Percentiles rank a stretch among this genome's conserved stretches.
phyloP scores from a whole-genome alignment of 2,329 filamentous ascomycete species.

The Aspergillus brunneoviolaceus region DNA sequence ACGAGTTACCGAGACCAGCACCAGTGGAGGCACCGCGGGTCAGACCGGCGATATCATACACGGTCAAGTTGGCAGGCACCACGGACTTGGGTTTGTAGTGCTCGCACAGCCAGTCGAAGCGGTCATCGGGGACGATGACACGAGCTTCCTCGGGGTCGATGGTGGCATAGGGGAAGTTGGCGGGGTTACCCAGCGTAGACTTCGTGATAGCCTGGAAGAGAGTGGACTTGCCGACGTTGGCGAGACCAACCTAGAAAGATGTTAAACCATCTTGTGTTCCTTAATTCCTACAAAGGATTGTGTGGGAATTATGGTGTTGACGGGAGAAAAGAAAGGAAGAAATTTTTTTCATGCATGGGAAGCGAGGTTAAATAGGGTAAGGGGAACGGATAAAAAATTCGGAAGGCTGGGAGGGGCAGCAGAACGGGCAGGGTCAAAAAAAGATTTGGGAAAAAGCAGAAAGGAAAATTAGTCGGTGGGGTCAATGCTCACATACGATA shows the following conservation, averaged over 20 bases:
- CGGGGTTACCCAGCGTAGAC: constrained; percentile 93
- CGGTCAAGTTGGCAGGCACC: constrained; percentile 95
- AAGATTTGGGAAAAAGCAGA: constrained; percentile 22
- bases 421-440: neutral
- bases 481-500: constrained; percentile 74
- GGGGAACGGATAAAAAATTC: constrained; percentile 23
- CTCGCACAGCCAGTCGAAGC: constrained; percentile 91
- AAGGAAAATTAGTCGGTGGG: constrained; percentile 30
- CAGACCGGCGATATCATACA: constrained; percentile 97
- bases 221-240: constrained; percentile 99
- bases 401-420: constrained; percentile 24
- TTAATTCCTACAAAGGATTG: constrained; percentile 8
- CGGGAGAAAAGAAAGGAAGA: constrained; percentile 12
- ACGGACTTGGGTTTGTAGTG: constrained; percentile 97
- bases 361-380: constrained; percentile 1
- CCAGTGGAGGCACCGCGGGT: constrained; percentile 95
- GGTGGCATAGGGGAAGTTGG: constrained; percentile 98
- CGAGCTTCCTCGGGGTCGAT: constrained; percentile 98
- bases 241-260: constrained; percentile 77
- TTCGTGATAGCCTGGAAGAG: constrained; percentile 99
- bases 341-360: neutral
- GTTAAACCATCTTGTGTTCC: constrained; percentile 14
- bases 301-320: constrained; percentile 11
- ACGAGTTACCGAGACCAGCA: constrained; percentile 94
- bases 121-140: constrained; percentile 92